phyloP scores from a whole-genome alignment of 2,329 filamentous ascomycete species.

The Microsporum audouinii region DNA sequence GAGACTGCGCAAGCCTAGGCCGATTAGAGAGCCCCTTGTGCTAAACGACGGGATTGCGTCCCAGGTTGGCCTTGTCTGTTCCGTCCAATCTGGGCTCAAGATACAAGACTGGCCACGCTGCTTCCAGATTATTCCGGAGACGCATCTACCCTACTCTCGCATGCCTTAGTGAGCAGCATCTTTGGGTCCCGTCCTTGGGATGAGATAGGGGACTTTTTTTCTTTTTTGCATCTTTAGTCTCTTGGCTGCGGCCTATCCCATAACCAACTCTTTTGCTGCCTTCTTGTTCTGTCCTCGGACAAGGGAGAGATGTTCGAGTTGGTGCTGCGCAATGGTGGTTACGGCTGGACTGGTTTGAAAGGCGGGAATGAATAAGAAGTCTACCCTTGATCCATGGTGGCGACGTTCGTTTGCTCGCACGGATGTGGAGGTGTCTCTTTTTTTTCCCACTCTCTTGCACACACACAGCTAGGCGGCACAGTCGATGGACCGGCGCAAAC shows the following conservation, averaged over 20 bases:
- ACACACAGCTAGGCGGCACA: not conserved
- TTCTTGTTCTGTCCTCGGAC: not conserved
- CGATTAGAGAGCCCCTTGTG: not conserved
- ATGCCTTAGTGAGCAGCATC: not conserved
- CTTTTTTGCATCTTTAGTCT: not conserved
- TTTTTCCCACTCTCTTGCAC: not conserved
- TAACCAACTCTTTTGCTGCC: not conserved
- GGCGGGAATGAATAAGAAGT: not conserved
- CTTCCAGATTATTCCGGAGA: conserved; percentile 5
- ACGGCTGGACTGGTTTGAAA: not conserved
- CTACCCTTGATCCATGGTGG: not conserved
- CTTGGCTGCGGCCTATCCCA: not conserved
- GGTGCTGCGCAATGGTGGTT: not conserved
- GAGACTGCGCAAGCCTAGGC: not conserved
- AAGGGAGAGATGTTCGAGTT: not conserved
- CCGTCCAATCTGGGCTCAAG: not conserved
- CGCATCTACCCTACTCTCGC: conserved; percentile 1
- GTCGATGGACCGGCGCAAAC: not conserved
- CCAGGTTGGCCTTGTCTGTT: not conserved
- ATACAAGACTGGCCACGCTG: not conserved
- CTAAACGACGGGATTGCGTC: not conserved
- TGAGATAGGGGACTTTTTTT: not conserved
- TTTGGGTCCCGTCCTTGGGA: not conserved
- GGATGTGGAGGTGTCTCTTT: not conserved
- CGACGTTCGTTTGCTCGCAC: not conserved